Evolutionary conservation across 2,329 filamentous ascomycete genomes (phyloP), one percentile per base, ranked within the genome.

Genomic region (Claviceps sp.): DNA sequence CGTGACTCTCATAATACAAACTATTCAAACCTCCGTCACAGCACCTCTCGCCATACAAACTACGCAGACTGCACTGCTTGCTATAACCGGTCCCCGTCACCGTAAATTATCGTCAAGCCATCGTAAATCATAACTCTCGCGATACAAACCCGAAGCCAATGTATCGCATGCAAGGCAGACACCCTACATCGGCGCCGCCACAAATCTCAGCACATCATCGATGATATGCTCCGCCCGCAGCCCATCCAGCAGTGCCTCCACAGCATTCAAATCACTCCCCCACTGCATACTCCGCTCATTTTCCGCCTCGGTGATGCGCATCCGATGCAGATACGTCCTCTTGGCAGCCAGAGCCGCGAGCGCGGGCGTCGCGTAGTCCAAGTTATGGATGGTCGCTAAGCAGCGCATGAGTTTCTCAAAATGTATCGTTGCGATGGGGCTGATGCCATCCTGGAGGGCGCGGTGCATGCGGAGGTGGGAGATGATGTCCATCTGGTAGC

Each of bases 281-380:
- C 94, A 98, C 65, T 95, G 88, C 72, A 95, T 77, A 64, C 89
- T 96, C 47, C 89, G 77, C 69, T 97, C 93, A 52, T 82, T 79
- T 55, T 80, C 77, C 1, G 87, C 77, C 1, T 70, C 68, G 0
- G 85, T 80, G 51, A 96, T 77, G 14, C 78, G 68, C 36, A 98
- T 81, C 8, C 89, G 83, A 68, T 98, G 93, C 17, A 85, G 75
- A 62, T 95, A 98, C 23, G 95, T 78, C 69, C 97, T 97, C 54
- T 80, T 80, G 2, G 85, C 83, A 5, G 93, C 93, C 45, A 98
- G 73, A 7, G 77, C 80, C 20, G 96, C 83, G 26, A 97, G 77
- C 1, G 88, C 86, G 0, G 93, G 91, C 0, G 90, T 89, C 5
- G 88, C 82, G 64, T 84, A 97, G 59, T 84, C 77, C 16, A 95